These are phyloP conservation scores for Penicillium coprophilum DNA, from an alignment of 495 filamentous ascomycete species.

Conservation along the genomic window DNA sequence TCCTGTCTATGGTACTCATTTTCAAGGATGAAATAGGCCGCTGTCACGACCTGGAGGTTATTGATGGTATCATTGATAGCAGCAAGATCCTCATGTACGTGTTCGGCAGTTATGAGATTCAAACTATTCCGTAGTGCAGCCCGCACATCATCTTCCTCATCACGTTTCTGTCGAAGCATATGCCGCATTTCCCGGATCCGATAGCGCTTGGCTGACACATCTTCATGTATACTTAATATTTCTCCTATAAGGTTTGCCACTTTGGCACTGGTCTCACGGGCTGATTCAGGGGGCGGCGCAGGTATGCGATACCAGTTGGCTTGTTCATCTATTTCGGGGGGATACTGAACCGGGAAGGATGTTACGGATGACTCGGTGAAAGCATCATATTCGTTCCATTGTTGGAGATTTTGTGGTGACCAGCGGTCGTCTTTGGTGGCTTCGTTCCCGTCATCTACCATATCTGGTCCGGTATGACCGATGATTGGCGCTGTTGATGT, in stretches of 20 bases:
- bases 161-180: constrained; percentile 18
- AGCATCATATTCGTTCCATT: not conserved
- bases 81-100: not conserved
- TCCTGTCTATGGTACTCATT: constrained; percentile 28
- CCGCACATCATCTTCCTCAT: constrained; percentile 17
- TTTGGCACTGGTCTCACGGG: not conserved
- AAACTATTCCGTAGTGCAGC: constrained; percentile 17
- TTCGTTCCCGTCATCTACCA: not conserved
- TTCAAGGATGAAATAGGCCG: constrained; percentile 26
- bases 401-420: not conserved
- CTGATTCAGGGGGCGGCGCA: not conserved
- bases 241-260: constrained; percentile 8
- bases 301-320: not conserved
- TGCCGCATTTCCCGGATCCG: constrained; percentile 21
- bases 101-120: constrained; percentile 16
- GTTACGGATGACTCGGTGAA: not conserved
- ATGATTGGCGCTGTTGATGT: constrained; percentile 3
- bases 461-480: not conserved
- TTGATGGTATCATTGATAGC: constrained; percentile 8
- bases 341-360: not conserved
- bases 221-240: constrained; percentile 13
- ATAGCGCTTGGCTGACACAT: constrained; percentile 18
- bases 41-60: constrained; percentile 18
- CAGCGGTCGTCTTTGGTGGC: not conserved
- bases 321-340: not conserved